Percentiles rank a stretch among this genome's conserved stretches.
phyloP scores from a whole-genome alignment of 2,329 filamentous ascomycete species.

The Neopestalotiopsis clavispora region DNA sequence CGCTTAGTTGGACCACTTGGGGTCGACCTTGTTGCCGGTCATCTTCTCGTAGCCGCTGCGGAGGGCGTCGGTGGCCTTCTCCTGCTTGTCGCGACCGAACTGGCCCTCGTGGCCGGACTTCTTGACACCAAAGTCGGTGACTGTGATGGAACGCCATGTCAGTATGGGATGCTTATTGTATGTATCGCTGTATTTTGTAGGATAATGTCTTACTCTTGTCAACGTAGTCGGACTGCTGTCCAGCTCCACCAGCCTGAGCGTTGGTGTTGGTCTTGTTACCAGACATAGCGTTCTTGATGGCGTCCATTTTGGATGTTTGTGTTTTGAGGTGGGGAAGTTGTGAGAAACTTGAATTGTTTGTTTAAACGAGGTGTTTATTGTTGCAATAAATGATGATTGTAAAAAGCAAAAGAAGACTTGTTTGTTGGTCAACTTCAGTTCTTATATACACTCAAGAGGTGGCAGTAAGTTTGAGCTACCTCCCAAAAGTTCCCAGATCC shows the following conservation, averaged over 20 bases:
- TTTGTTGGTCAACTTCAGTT: neutral
- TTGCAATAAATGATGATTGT: neutral
- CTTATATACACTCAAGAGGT: neutral
- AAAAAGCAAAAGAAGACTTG: neutral
- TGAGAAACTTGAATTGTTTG: neutral
- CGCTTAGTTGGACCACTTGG: constrained; percentile 39
- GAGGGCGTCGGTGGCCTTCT: constrained; percentile 40
- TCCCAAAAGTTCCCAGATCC: neutral
- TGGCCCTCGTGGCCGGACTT: constrained; percentile 28
- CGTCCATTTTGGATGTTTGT: constrained; percentile 29
- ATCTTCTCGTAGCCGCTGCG: constrained; percentile 42
- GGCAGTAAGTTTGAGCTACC: neutral
- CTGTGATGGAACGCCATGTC: constrained; percentile 18
- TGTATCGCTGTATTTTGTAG: no score
- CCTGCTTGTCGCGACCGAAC: constrained; percentile 24
- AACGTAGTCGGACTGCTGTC: constrained; percentile 35
- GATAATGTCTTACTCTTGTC: constrained; percentile 34
- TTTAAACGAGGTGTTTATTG: no score
- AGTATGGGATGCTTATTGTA: no score
- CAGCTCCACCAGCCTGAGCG: constrained; percentile 17
- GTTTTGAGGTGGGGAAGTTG: neutral
- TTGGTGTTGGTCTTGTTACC: constrained; percentile 20
- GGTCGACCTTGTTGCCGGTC: constrained; percentile 43
- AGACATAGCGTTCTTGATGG: constrained; percentile 34
- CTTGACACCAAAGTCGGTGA: constrained; percentile 34